Evolutionary conservation across 352 stramenopile genomes (phyloP).

Genomic region (Pythium guiyangense): DNA sequence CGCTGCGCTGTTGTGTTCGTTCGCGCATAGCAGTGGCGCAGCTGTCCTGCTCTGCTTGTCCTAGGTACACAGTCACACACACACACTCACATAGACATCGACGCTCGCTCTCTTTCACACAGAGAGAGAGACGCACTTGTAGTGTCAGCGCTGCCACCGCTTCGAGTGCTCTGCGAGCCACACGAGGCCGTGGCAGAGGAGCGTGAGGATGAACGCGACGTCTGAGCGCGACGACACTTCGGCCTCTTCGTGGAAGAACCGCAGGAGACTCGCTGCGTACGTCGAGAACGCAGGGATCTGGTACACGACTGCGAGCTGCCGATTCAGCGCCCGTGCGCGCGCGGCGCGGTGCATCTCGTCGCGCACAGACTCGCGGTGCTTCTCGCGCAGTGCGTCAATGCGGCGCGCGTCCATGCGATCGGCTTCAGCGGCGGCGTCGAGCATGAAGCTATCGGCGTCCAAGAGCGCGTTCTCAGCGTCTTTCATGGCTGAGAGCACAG

Average conservation of each 20-base stretch:
- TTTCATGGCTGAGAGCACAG: slow-evolving; percentile 69
- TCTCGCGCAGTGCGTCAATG: slow-evolving; percentile 42
- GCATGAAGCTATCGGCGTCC: slow-evolving; percentile 62
- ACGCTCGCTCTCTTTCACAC: background rate
- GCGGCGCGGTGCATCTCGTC: slow-evolving; percentile 69
- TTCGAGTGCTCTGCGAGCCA: slow-evolving; percentile 80
- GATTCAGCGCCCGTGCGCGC: slow-evolving; percentile 53
- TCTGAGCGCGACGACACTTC: slow-evolving; percentile 67
- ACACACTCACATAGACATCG: background rate
- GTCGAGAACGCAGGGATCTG: slow-evolving; percentile 74
- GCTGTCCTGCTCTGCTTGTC: too few species aligned
- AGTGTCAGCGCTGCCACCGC: slow-evolving; percentile 29
- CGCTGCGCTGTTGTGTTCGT: too few species aligned
- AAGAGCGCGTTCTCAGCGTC: slow-evolving; percentile 55
- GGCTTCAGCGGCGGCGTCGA: slow-evolving; percentile 34
- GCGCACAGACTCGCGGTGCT: slow-evolving; percentile 50
- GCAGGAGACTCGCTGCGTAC: slow-evolving; percentile 55
- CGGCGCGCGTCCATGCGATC: slow-evolving; percentile 31
- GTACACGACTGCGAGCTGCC: slow-evolving; percentile 67
- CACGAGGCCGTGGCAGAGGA: slow-evolving; percentile 77
- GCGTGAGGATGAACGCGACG: slow-evolving; percentile 71
- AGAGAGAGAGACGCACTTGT: background rate
- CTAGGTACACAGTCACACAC: background rate
- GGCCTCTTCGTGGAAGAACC: slow-evolving; percentile 74
- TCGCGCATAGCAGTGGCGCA: too few species aligned